Evolutionary conservation across 2,329 filamentous ascomycete genomes (phyloP).

Genomic region (Clathrospora elynae): DNA sequence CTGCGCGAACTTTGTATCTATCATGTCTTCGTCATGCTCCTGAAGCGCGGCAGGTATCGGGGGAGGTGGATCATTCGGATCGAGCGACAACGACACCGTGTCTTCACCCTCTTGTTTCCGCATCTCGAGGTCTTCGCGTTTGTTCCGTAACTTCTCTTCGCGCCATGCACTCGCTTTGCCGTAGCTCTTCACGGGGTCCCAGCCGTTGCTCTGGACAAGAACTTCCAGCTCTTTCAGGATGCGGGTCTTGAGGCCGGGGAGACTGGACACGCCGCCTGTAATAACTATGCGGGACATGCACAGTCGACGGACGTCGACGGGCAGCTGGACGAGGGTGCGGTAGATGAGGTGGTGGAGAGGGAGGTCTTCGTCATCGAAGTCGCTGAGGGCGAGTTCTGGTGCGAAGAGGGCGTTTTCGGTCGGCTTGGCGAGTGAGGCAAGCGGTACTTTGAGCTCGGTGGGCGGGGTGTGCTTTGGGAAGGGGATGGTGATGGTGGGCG

Average conservation of each 20-base stretch:
- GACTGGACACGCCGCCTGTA: constrained; percentile 76
- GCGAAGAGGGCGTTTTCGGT: constrained; percentile 78
- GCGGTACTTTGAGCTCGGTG: constrained; percentile 67
- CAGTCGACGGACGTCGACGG: constrained; percentile 78
- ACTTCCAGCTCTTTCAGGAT: constrained; percentile 74
- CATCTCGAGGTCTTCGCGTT: constrained; percentile 30
- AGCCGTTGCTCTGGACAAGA: constrained; percentile 71
- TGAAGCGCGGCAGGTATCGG: constrained; percentile 50
- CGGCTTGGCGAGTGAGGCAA: constrained; percentile 72
- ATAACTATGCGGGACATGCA: constrained; percentile 92
- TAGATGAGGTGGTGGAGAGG: constrained; percentile 79
- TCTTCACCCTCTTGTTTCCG: constrained; percentile 30
- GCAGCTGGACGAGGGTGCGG: constrained; percentile 72
- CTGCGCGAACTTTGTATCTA: constrained; percentile 63
- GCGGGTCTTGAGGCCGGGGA: constrained; percentile 78
- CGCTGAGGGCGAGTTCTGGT: constrained; percentile 55
- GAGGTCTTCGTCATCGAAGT: constrained; percentile 85
- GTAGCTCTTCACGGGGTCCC: constrained; percentile 76
- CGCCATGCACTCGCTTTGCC: constrained; percentile 57
- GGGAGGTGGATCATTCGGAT: constrained; percentile 10
- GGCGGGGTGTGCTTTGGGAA: constrained; percentile 47
- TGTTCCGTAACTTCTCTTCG: constrained; percentile 33
- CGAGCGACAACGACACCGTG: constrained; percentile 27
- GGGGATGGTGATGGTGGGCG: constrained; percentile 42
- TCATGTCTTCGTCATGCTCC: constrained; percentile 59